A percentile compares a stretch with the other conserved stretches of the same genome.
phyloP scores from a whole-genome alignment of 805 yeast species.

The Candida sithepensis region DNA sequence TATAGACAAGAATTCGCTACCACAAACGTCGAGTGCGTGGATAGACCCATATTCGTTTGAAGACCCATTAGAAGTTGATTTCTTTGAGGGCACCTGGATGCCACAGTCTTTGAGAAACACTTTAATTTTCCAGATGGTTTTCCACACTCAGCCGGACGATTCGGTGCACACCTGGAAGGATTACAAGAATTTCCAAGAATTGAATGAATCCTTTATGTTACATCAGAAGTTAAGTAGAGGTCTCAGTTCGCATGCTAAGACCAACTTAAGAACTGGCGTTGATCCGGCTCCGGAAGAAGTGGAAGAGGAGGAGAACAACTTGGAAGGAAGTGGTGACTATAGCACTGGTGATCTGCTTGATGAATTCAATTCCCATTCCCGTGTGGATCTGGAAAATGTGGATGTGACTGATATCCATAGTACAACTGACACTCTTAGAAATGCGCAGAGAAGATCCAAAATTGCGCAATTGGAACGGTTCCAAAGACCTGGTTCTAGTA shows the following conservation, averaged over 20 bases:
- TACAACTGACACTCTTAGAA: slow-evolving; percentile 13
- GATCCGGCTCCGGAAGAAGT: neutral
- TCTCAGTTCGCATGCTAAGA: neutral
- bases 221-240: slow-evolving; percentile 21
- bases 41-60: slow-evolving; percentile 86
- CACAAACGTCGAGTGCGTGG: slow-evolving; percentile 35
- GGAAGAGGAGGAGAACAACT: neutral
- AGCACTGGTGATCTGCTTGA: slow-evolving; percentile 3
- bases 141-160: slow-evolving; percentile 95
- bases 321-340: slow-evolving; percentile 1
- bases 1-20: slow-evolving; percentile 34
- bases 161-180: slow-evolving; percentile 87
- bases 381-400: neutral
- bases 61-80: slow-evolving; percentile 81
- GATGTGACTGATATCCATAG: neutral
- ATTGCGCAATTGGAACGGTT: slow-evolving; percentile 30
- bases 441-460: slow-evolving; percentile 21
- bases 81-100: slow-evolving; percentile 83
- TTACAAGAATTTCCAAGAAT: slow-evolving; percentile 65
- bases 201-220: slow-evolving; percentile 51
- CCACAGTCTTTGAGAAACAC: slow-evolving; percentile 83
- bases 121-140: slow-evolving; percentile 72
- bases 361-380: neutral
- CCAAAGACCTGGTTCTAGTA: slow-evolving; percentile 13
- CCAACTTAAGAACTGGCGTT: neutral